Percentiles rank a stretch among this genome's conserved stretches.
phyloP scores from a whole-genome alignment of 805 yeast genomes.

The Saccharomycopsis selenospora region DNA sequence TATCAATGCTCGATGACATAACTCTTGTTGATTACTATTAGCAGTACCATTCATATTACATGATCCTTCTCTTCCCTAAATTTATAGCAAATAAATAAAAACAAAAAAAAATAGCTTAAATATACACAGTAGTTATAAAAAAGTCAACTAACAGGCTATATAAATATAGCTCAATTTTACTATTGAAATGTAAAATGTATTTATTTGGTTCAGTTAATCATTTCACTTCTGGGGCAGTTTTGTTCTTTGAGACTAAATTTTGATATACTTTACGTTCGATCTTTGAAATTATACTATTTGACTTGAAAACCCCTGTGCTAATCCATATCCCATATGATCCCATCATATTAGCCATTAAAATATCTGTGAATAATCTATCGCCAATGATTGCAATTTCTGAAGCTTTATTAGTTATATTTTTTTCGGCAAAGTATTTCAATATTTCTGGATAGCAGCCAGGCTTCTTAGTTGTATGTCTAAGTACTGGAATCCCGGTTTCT shows the following conservation, averaged over 20 bases:
- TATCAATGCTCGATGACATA: too few species aligned
- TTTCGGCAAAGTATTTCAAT: conserved; percentile 44
- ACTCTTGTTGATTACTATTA: too few species aligned
- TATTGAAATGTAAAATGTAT: not conserved
- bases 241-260: conserved; percentile 10
- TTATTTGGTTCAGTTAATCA: not conserved
- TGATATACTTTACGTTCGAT: conserved; percentile 38
- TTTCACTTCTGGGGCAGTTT: not conserved
- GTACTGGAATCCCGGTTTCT: conserved; percentile 60
- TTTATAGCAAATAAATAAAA: too few species aligned
- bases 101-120: too few species aligned
- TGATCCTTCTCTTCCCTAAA: too few species aligned
- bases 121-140: too few species aligned
- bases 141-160: too few species aligned
- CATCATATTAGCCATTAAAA: conserved; percentile 91
- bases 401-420: conserved; percentile 41
- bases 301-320: conserved; percentile 60
- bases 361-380: conserved; percentile 85
- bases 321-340: conserved; percentile 84
- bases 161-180: not conserved
- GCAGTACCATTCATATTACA: too few species aligned
- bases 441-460: conserved; percentile 77
- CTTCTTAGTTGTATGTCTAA: conserved; percentile 67
- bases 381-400: conserved; percentile 80
- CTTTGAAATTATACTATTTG: conserved; percentile 43